Conservation (phyloP, 768 basidiomycete species). For the Sporobolomyces pararoseus region DNA sequence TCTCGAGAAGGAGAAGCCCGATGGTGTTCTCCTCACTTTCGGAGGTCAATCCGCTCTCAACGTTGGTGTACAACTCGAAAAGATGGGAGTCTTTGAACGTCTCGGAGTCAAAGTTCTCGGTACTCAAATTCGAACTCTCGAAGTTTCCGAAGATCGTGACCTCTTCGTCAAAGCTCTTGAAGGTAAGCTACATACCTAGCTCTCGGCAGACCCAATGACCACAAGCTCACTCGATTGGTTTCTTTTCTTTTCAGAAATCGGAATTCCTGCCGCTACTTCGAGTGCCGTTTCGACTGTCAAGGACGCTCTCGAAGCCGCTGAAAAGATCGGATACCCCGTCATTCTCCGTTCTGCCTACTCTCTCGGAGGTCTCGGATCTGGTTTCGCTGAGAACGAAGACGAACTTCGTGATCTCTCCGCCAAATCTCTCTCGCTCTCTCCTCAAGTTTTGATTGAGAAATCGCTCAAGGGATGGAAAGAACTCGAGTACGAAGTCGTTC, state of each 20-base stretch:
- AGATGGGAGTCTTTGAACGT: slow-evolving; percentile 91
- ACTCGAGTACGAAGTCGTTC: slow-evolving; percentile 98
- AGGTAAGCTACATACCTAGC: slow-evolving; percentile 56
- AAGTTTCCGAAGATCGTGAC: slow-evolving; percentile 94
- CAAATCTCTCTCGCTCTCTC: slow-evolving; percentile 95
- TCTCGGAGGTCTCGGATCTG: slow-evolving; percentile 88
- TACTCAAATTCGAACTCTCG: slow-evolving; percentile 88
- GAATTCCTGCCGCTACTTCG: slow-evolving; percentile 91
- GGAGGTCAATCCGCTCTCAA: slow-evolving; percentile 98
- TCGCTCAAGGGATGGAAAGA: slow-evolving; percentile 99
- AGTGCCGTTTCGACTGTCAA: slow-evolving; percentile 95
- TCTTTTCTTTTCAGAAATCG: slow-evolving; percentile 65
- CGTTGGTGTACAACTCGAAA: slow-evolving; percentile 92
- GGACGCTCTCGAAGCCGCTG: slow-evolving; percentile 85
- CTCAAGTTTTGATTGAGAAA: slow-evolving; percentile 97
- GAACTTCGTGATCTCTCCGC: slow-evolving; percentile 81
- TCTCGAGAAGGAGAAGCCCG: slow-evolving; percentile 94
- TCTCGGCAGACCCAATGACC: not conserved
- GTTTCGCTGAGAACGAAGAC: slow-evolving; percentile 91
- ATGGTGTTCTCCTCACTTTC: slow-evolving; percentile 94
- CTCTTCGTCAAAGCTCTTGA: slow-evolving; percentile 94
- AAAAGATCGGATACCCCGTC: slow-evolving; percentile 88
- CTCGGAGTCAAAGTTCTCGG: slow-evolving; percentile 90
- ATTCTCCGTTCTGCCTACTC: slow-evolving; percentile 97
- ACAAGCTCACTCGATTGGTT: not conserved